Base-by-base conservation (phyloP, 352 stramenopile genomes). In the Phytophthora boehmeriae region DNA sequence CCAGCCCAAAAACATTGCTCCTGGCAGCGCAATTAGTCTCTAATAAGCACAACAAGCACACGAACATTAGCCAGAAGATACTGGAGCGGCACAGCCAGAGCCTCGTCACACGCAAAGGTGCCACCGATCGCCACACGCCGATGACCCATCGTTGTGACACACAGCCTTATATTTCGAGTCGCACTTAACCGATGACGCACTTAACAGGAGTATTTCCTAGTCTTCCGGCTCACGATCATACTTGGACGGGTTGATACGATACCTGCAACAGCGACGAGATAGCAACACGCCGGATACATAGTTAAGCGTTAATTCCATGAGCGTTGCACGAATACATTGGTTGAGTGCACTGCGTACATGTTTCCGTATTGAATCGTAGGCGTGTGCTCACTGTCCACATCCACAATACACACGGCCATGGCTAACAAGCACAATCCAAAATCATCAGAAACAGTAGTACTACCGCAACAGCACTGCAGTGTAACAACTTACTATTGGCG, bases 341-440 rank as follows among this genome's bases (percentile, higher is more conserved):
- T 23, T 6, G 23, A 32, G 4, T 53, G 19, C 14, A 19, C 9
- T 9, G 73, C 75, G 25, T 67, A 93, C 84, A 93, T 93, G 68
- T 93, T 91, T 57, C 84, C 84, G 54, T 89, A 93, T 63, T 93
- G 84, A 41, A 92, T 83, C 8, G 82, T 92, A 10, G 84, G 84
- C 14, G 84, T 84, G 68, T 93, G 84, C 49, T 93, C 80, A 66
- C 76, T 90, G 68, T 93, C 84, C 32, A 93, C 84, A 55, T 93
- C 84, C 25, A 93, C 82, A 38, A 93, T 93, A 38, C 82, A 92
- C 35, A 93, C 84, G 3, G 80, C 82, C 84, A 93, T 93, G 4
- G 84, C 84, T 93, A 64, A 8, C 42, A 59, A 51, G 23, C 54
- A 17, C 8, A 42, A 38, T 54, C 14, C 17, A 46, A 28, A n/a